A percentile compares a stretch with the other conserved stretches of the same genome.
Evolutionary conservation across 352 stramenopile species (phyloP).

Genomic region (Pythium pyrilobum): DNA sequence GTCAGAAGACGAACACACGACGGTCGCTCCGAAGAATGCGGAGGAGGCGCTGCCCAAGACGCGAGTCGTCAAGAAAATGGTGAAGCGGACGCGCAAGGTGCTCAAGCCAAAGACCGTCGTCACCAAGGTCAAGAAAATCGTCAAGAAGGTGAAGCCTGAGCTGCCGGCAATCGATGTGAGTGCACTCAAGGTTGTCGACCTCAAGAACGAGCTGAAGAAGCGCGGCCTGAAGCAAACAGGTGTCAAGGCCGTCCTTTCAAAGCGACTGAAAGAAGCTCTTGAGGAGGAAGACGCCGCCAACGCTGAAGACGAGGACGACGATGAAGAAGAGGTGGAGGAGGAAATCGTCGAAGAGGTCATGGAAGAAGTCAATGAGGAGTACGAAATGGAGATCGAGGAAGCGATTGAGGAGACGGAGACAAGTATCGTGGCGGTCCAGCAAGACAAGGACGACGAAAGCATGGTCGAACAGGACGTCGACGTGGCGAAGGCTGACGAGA

Average conservation of each 20-base stretch:
- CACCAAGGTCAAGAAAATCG: slow-evolving; percentile 17
- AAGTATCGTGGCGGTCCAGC: not conserved
- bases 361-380: slow-evolving; percentile 27
- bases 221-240: slow-evolving; percentile 45
- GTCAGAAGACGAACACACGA: not conserved
- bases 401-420: slow-evolving; percentile 14
- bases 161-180: slow-evolving; percentile 20
- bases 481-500: not conserved
- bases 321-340: slow-evolving; percentile 20
- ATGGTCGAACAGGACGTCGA: not conserved
- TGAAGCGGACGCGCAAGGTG: slow-evolving; percentile 40
- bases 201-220: slow-evolving; percentile 55
- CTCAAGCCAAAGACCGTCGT: slow-evolving; percentile 23
- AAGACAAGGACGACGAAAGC: not conserved
- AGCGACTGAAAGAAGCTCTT: slow-evolving; percentile 42
- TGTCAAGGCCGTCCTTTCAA: slow-evolving; percentile 44
- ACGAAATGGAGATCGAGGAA: slow-evolving; percentile 24
- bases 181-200: slow-evolving; percentile 41
- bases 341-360: slow-evolving; percentile 27
- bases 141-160: slow-evolving; percentile 23
- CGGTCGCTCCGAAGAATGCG: not conserved
- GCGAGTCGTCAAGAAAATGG: slow-evolving; percentile 17
- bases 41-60: not conserved
- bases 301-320: slow-evolving; percentile 30
- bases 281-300: slow-evolving; percentile 30